phyloP scores from a whole-genome alignment of 2,329 filamentous ascomycete genomes.

The Colletotrichum chlorophyti region DNA sequence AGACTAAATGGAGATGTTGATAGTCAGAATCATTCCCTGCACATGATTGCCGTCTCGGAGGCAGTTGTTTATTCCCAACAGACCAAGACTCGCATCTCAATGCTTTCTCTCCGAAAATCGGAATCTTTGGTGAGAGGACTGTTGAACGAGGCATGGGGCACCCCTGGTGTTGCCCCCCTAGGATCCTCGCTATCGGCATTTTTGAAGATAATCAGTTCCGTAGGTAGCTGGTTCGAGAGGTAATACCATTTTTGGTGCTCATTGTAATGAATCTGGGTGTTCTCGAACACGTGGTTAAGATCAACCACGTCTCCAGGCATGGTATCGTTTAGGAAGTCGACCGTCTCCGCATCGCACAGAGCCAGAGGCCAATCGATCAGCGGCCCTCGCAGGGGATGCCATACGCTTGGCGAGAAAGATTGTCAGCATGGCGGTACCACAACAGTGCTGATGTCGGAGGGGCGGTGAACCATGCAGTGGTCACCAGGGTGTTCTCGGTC shows the following conservation, averaged over 20 bases:
- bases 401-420: slow-evolving; percentile 30
- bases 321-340: slow-evolving; percentile 30
- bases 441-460: neutral
- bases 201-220: slow-evolving; percentile 32
- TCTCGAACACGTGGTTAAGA: slow-evolving; percentile 31
- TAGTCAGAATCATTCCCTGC: neutral
- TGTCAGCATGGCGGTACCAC: slow-evolving; percentile 28
- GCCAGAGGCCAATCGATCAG: slow-evolving; percentile 33
- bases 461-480: neutral
- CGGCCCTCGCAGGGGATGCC: slow-evolving; percentile 31
- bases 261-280: slow-evolving; percentile 31
- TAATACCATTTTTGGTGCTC: slow-evolving; percentile 31
- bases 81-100: slow-evolving; percentile 11
- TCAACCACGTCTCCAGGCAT: slow-evolving; percentile 33
- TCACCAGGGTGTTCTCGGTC: too few species aligned
- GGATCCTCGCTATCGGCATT: slow-evolving; percentile 8
- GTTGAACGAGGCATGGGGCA: slow-evolving; percentile 12
- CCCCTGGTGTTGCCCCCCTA: neutral
- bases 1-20: neutral
- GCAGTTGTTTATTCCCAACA: neutral
- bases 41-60: neutral
- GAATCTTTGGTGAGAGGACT: neutral
- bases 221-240: slow-evolving; percentile 27
- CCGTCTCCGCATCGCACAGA: slow-evolving; percentile 30
- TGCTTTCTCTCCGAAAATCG: slow-evolving; percentile 7